Evolutionary conservation across 345 rosid species (phyloP), one percentile per base, ranked within the genome.

Genomic region (Orychophragmus violaceus): DNA sequence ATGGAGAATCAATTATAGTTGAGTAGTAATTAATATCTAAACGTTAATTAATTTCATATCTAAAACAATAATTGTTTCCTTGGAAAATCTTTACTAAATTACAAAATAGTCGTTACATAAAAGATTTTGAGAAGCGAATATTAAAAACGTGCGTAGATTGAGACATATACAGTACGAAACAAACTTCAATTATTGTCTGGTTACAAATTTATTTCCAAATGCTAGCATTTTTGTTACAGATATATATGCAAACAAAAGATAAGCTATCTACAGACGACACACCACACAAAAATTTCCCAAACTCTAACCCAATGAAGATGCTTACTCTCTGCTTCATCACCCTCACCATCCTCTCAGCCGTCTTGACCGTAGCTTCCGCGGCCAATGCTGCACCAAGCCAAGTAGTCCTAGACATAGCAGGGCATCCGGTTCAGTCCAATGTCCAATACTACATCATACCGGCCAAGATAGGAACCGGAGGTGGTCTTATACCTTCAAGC

Each of bases 381-480:
- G 44, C 52, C 52, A 16, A 5, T 41, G 11, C 48, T 61, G 22
- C 24, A 28, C 5, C 62, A 22, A 32, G 25, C 39, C 49, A 63
- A 45, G 68, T 54, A 33, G 74, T 62, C 45, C 51, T 71, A 9
- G 70, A 71, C 64, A 35, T 0, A 54, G 8, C 52, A 45, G 64
- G 52, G 8, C 69, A 36, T 7, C 52, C 70, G 7, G 70, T 71
- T 25, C 50, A 33, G 32, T 24, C 64, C 30, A 27, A 48, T 18
- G 59, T 27, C 64, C 75, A 54, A 32, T 71, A 71, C 42, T 71
- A 71, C 69, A 63, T 71, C 32, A 18, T 71, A 71, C 75, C 70
- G 32, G 76, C 70, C 23, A 71, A 71, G 18, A 71, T 23, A 5
- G 70, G 64, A 45, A 18, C 70, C 17, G 76, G 76, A 64, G 70